Percentiles rank a stretch among this genome's conserved stretches.
phyloP scores from a whole-genome alignment of 306 rosid species.

The Pyrus pyrifolia region DNA sequence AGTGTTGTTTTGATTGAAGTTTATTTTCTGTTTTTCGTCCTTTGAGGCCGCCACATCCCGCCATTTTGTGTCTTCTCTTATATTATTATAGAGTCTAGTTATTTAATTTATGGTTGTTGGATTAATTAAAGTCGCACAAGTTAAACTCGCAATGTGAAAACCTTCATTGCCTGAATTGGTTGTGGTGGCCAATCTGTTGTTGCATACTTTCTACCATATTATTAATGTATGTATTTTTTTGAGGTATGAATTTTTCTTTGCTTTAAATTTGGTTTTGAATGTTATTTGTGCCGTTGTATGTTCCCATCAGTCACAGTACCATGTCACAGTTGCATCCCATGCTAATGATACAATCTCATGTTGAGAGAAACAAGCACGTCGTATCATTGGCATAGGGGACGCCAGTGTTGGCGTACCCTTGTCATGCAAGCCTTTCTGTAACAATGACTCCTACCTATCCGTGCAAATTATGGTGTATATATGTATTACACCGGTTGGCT shows the following conservation, averaged over 20 bases:
- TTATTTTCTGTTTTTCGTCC: background rate
- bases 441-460: background rate
- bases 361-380: background rate
- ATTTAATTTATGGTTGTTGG: conserved; percentile 22
- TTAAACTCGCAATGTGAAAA: conserved; percentile 25
- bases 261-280: background rate
- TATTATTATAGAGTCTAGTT: conserved; percentile 22
- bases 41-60: background rate
- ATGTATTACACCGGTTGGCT: no score
- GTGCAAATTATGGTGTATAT: no score
- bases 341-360: background rate
- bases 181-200: conserved; percentile 9
- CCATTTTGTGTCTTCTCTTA: conserved; percentile 16
- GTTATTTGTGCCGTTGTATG: background rate
- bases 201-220: conserved; percentile 23
- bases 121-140: conserved; percentile 17
- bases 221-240: background rate
- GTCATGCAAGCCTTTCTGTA: no score
- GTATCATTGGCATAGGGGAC: background rate
- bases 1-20: conserved; percentile 20
- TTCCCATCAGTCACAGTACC: background rate
- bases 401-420: background rate
- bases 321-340: background rate
- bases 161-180: conserved; percentile 22
- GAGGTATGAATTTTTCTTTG: background rate